Conservation (phyloP, 2,329 filamentous ascomycete genomes). For the Ceratocystis ficicola region DNA sequence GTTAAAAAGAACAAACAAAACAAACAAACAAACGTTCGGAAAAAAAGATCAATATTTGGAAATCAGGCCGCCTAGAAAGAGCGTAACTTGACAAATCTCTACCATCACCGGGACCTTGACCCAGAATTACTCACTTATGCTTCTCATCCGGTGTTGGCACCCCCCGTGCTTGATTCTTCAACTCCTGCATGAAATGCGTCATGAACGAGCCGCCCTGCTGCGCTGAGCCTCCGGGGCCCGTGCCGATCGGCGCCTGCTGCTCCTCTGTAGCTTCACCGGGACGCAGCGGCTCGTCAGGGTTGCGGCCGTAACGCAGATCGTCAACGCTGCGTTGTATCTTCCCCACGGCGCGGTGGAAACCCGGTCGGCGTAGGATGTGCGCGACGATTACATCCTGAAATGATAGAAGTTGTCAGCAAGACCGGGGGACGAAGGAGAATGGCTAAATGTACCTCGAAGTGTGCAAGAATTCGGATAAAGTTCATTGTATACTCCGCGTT, state of each 20-base stretch:
- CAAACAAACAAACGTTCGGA: too few relatives aligned
- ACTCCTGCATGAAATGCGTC: conserved; percentile 39
- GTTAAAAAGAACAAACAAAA: too few relatives aligned
- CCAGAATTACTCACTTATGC: neutral
- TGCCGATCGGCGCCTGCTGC: conserved; percentile 23
- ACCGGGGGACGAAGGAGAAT: neutral
- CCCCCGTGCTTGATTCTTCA: conserved; percentile 36
- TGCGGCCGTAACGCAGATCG: conserved; percentile 38
- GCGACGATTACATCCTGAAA: conserved; percentile 26
- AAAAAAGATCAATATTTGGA: too few relatives aligned
- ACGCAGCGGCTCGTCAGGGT: conserved; percentile 39
- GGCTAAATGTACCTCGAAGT: neutral
- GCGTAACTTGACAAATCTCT: neutral
- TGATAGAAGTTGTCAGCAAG: neutral
- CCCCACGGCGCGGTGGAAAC: conserved; percentile 42
- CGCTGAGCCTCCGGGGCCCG: conserved; percentile 38
- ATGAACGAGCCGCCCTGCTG: conserved; percentile 30
- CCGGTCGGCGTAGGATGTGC: conserved; percentile 37
- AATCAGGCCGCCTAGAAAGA: too few relatives aligned
- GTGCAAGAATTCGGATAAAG: conserved; percentile 2
- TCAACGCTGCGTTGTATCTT: conserved; percentile 41
- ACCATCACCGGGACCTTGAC: neutral
- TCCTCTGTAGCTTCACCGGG: conserved; percentile 41
- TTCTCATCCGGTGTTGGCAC: conserved; percentile 3
- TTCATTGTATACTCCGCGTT: neutral